Evolutionary conservation across 2,329 filamentous ascomycete species (phyloP), one percentile per base, ranked within the genome.

Genomic region (Xylaria sp.): DNA sequence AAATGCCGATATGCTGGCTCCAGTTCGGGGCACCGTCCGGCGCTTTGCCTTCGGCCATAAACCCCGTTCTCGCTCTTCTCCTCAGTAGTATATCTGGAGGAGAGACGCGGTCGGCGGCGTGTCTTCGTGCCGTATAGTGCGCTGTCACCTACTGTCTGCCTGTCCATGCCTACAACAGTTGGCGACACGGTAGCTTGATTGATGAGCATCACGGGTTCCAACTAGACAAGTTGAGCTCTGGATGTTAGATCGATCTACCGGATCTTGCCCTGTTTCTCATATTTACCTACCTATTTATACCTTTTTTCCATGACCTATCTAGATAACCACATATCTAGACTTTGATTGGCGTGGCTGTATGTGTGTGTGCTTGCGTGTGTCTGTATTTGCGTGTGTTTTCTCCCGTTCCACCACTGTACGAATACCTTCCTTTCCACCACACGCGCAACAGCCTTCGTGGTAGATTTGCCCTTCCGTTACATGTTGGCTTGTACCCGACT

Each of bases 1-100:
- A 60, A 62, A 61, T 64, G 64, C 65, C 61, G 62, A 54, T 55
- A 60, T 62, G 62, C 51, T 65, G 61, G 63, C 57, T 62, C 61
- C 61, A 63, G 57, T 60, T 58, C 59, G 59, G 63, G 49, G 50
- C 52, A 58, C 51, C 61, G 57, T 47, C 50, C 52, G 60, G 54
- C 52, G 57, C 57, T 61, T 54, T 56, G 37, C 56, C 57, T 47
- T 59, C 18, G 48, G 59, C 52, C 51, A 37, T 35, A 44, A 52
- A 50, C 61, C 54, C 59, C 23, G 59, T 52, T 57, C 46, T 37
- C 52, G 3, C 48, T 58, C 11, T 44, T 58, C 39, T 30, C 58
- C 59, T 51, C 35, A 50, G 56, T 61, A 56, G 55, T 56, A 30
- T 42, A 49, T 53, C 52, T 55, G 54, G 51, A 54, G 51, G 16